Evolutionary conservation across 129 eudicot species (phyloP).

Genomic region (Chrysanthemum seticuspe): DNA sequence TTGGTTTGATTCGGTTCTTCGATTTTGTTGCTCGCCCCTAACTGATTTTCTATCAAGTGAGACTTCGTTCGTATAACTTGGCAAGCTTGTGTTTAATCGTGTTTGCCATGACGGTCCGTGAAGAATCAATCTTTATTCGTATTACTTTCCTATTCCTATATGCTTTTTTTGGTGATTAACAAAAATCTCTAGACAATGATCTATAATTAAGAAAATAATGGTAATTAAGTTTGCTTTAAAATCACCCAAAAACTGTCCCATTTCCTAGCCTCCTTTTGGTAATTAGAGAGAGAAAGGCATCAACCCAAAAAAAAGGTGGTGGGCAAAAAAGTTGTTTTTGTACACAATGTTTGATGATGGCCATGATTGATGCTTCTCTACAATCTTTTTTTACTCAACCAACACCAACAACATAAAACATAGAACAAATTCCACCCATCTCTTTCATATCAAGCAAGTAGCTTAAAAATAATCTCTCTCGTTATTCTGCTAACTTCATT

Average conservation of each 20-base stretch:
- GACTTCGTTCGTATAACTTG: too few species aligned
- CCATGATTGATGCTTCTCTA: slow-evolving; percentile 47
- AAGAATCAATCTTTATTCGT: not conserved
- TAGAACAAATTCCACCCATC: slow-evolving; percentile 28
- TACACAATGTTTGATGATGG: slow-evolving; percentile 66
- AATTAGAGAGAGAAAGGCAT: slow-evolving; percentile 36
- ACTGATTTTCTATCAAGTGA: too few species aligned
- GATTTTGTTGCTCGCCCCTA: too few species aligned
- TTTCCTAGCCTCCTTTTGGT: slow-evolving; percentile 34
- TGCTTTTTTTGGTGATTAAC: not conserved
- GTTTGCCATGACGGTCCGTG: too few species aligned
- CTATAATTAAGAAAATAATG: not conserved
- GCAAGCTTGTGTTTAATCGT: too few species aligned
- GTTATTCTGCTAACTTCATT: slow-evolving; percentile 19
- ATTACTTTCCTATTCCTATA: not conserved
- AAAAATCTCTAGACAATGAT: not conserved
- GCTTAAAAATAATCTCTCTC: slow-evolving; percentile 26
- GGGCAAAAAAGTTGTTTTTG: slow-evolving; percentile 75
- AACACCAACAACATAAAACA: slow-evolving; percentile 33
- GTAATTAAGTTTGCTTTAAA: slow-evolving; percentile 10
- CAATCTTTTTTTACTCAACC: slow-evolving; percentile 50
- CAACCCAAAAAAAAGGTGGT: slow-evolving; percentile 47
- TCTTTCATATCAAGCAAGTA: slow-evolving; percentile 24
- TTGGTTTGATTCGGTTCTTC: too few species aligned
- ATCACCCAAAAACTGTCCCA: slow-evolving; percentile 36